These are phyloP conservation scores for Hapsidospora chrysogenum DNA, from an alignment of 495 filamentous ascomycete genomes.

Conservation along the genomic window DNA sequence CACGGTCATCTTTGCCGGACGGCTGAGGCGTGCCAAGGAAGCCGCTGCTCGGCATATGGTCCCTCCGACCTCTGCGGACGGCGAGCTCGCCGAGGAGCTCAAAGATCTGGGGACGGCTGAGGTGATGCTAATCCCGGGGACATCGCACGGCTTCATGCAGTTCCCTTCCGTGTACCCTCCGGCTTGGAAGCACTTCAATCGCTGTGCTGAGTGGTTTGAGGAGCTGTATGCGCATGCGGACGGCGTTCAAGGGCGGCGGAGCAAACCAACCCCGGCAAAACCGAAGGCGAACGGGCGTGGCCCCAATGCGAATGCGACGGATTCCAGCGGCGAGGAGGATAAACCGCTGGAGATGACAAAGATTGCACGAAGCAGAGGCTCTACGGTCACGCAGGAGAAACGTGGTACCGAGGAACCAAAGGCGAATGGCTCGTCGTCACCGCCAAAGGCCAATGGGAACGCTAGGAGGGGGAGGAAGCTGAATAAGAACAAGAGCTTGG, in stretches of 20 bases:
- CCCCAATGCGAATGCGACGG: slow-evolving; percentile 27
- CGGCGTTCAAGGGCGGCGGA: slow-evolving; percentile 7
- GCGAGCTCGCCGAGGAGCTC: slow-evolving; percentile 4
- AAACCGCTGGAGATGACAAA: slow-evolving; percentile 64
- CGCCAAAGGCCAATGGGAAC: slow-evolving; percentile 15
- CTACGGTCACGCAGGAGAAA: neutral
- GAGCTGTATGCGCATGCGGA: slow-evolving; percentile 45
- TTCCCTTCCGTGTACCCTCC: slow-evolving; percentile 77
- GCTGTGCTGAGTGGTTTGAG: slow-evolving; percentile 60
- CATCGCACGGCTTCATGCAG: slow-evolving; percentile 85
- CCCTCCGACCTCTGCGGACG: slow-evolving; percentile 5
- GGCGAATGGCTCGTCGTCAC: neutral
- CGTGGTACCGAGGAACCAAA: neutral
- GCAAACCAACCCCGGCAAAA: slow-evolving; percentile 5
- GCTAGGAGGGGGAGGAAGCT: slow-evolving; percentile 16
- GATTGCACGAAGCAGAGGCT: slow-evolving; percentile 8
- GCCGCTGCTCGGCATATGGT: slow-evolving; percentile 26
- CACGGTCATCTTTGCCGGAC: slow-evolving; percentile 85
- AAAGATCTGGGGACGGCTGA: slow-evolving; percentile 32
- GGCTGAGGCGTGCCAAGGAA: slow-evolving; percentile 66
- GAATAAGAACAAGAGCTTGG: slow-evolving; percentile 34
- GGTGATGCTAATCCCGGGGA: slow-evolving; percentile 67
- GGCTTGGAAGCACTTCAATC: slow-evolving; percentile 64
- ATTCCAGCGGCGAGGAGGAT: slow-evolving; percentile 69
- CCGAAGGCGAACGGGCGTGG: slow-evolving; percentile 7